Base-by-base conservation (phyloP, 108 stramenopile genomes). In the Discostella stelligeroides region DNA sequence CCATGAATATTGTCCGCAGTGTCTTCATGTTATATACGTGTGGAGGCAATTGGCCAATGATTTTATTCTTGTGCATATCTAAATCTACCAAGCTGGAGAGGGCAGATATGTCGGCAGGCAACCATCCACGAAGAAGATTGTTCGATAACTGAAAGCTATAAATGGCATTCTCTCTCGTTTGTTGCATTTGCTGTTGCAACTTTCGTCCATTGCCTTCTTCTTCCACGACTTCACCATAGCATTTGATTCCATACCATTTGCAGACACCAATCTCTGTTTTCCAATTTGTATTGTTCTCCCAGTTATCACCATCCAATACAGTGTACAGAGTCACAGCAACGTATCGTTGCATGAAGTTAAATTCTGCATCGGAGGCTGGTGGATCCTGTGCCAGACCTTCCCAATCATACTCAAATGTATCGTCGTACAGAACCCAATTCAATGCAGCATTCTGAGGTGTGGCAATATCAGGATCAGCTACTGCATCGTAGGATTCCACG, bases 31-130 rank as follows among this genome's bases (percentile, higher is more conserved):
- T 15, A 15, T 42, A 66, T 9, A 84, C 12, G 7, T 60, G 51
- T 13, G 74, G 30, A 7, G 86, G 86, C 1, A 87, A 69, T 8
- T 66, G 59, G 13, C 84, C 86, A 11, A 41, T 48, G 34, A 87
- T 59, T 6, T 23, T 30, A 68, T 87, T 87, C 29, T 81, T 38
- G 58, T 70, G 64, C 24, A 78, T 21, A 57, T 78, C 76, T 12
- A 78, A 25, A 34, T 47, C 50, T 12, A 20, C 43, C 45, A 79
- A 41, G 30, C 9, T 23, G 24, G 51, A 27, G 9, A 79, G 41
- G 13, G 42, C 43, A 0, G 21, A 47, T 24, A 79, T 4, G 20
- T 74, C 73, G 21, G 43, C 67, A 4, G 73, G 65, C 21, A 79
- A 28, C 0, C 27, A 24, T 9, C 78, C 78, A 2, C n/a, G 9